phyloP scores from a whole-genome alignment of 2,329 filamentous ascomycete genomes.

The Xenoacremonium recifei region DNA sequence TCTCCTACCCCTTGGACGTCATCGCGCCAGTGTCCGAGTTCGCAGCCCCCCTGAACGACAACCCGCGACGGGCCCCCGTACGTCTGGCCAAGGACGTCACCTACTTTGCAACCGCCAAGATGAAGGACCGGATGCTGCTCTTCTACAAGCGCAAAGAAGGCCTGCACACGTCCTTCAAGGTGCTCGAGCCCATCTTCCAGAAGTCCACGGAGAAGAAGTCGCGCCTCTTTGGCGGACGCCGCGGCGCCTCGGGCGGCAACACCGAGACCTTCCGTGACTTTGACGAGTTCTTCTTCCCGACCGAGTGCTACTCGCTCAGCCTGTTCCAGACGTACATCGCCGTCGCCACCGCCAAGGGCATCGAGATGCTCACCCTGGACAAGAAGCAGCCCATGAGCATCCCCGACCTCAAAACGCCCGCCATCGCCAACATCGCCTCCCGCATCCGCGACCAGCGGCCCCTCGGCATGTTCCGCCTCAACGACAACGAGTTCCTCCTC shows the following conservation, averaged over 20 bases:
- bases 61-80: constrained; percentile 81
- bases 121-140: constrained; percentile 93
- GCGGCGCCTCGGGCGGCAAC: constrained; percentile 61
- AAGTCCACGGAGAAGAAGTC: constrained; percentile 84
- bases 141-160: constrained; percentile 97
- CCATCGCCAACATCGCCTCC: constrained; percentile 80
- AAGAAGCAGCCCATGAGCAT: constrained; percentile 96
- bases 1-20: constrained; percentile 90
- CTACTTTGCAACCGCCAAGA: constrained; percentile 92
- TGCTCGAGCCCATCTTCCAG: constrained; percentile 92
- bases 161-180: constrained; percentile 91
- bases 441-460: constrained; percentile 82
- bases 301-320: constrained; percentile 92
- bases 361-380: constrained; percentile 94
- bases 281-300: constrained; percentile 97
- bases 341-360: constrained; percentile 85
- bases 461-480: constrained; percentile 94
- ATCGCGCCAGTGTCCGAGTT: constrained; percentile 65
- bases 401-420: constrained; percentile 76
- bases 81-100: constrained; percentile 90
- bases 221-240: constrained; percentile 61
- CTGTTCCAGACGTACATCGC: constrained; percentile 94
- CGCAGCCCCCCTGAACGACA: constrained; percentile 65
- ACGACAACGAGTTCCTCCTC: constrained; percentile 87
- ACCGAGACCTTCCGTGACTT: constrained; percentile 98